Percentiles rank a stretch among this genome's conserved stretches.
These are phyloP conservation scores for Hypomontagnella submonticulosa DNA, from an alignment of 495 filamentous ascomycete genomes.

Conservation along the genomic window DNA sequence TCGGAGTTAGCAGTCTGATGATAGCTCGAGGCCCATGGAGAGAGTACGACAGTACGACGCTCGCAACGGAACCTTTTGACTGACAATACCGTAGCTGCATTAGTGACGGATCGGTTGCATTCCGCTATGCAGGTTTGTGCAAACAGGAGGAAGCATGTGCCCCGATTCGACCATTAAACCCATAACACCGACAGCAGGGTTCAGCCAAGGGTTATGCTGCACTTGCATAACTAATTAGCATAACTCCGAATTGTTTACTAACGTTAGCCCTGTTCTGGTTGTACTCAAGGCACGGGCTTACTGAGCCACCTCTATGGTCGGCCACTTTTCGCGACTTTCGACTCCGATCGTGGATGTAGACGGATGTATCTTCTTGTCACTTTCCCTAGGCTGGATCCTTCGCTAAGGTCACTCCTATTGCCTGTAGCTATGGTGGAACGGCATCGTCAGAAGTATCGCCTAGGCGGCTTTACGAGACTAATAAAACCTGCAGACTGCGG, in stretches of 20 bases:
- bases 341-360: conserved; percentile 41
- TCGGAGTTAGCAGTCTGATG: conserved; percentile 33
- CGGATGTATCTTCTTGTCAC: conserved; percentile 41
- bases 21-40: not conserved
- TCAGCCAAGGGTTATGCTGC: conserved; percentile 34
- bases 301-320: conserved; percentile 40
- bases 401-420: conserved; percentile 9
- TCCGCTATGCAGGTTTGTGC: conserved; percentile 43
- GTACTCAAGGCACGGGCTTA: conserved; percentile 39
- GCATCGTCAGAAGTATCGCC: conserved; percentile 22
- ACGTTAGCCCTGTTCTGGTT: conserved; percentile 35
- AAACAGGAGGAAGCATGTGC: conserved; percentile 29
- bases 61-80: not conserved
- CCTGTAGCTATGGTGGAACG: conserved; percentile 18
- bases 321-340: conserved; percentile 40
- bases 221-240: conserved; percentile 38
- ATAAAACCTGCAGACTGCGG: not conserved
- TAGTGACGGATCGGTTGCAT: conserved; percentile 35
- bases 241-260: conserved; percentile 41
- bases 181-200: conserved; percentile 25
- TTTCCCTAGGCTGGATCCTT: conserved; percentile 25
- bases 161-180: conserved; percentile 16
- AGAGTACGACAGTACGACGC: not conserved
- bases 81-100: conserved; percentile 34
- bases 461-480: conserved; percentile 27